A percentile compares a stretch with the other conserved stretches of the same genome.
Evolutionary conservation across 2,329 filamentous ascomycete species (phyloP).

Genomic region (Helicocarpus griseus): DNA sequence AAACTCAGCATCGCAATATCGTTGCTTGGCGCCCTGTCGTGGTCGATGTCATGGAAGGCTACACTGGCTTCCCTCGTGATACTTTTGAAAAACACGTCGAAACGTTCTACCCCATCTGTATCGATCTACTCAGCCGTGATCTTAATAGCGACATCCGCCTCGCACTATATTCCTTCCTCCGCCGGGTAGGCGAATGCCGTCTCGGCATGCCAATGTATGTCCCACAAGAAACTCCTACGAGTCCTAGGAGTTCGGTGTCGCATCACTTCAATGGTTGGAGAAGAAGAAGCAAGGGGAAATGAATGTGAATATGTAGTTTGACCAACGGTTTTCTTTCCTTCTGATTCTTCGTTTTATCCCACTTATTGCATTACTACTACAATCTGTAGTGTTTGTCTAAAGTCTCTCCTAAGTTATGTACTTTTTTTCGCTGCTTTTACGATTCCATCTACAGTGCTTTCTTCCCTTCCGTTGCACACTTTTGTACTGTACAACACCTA

Average conservation of each 20-base stretch:
- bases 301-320: neutral
- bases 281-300: conserved; percentile 3
- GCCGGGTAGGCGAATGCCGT: conserved; percentile 70
- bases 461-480: no score
- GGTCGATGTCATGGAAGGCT: conserved; percentile 91
- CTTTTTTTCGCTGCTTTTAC: no score
- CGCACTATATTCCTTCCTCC: conserved; percentile 66
- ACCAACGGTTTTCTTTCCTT: neutral
- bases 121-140: conserved; percentile 76
- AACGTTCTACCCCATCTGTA: conserved; percentile 75
- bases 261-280: conserved; percentile 15
- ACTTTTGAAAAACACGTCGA: conserved; percentile 72
- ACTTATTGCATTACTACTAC: neutral
- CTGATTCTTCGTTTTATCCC: neutral
- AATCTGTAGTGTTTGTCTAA: neutral
- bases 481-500: neutral
- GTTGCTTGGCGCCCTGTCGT: conserved; percentile 95
- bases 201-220: conserved; percentile 36
- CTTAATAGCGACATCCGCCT: conserved; percentile 68
- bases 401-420: no score
- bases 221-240: conserved; percentile 20
- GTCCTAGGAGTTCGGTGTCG: conserved; percentile 28
- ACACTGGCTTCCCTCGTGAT: conserved; percentile 67
- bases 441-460: no score
- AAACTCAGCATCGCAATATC: conserved; percentile 94